Evolutionary conservation across 139 green algal species (phyloP).

Genomic region (Chlorella sp.): DNA sequence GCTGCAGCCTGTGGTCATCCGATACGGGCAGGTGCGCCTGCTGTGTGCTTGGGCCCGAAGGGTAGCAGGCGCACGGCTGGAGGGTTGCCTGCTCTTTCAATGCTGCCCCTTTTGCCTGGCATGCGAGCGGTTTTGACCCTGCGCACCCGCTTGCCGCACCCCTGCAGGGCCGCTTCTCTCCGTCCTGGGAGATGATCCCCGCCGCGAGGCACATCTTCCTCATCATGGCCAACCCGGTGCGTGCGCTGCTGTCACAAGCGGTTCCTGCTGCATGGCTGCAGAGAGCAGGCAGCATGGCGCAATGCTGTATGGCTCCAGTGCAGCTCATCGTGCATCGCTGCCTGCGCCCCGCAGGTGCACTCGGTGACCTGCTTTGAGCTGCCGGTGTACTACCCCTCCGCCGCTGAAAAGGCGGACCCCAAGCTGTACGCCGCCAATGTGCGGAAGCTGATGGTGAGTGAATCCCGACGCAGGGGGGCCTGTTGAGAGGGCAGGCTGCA

Average conservation of each 20-base stretch:
- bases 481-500: no score
- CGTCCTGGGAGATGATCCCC: slow-evolving; percentile 85
- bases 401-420: slow-evolving; percentile 71
- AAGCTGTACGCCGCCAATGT: slow-evolving; percentile 81
- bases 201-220: slow-evolving; percentile 79
- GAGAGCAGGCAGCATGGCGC: no score
- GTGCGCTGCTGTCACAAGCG: no score
- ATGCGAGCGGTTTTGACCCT: no score
- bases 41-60: no score
- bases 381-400: slow-evolving; percentile 80
- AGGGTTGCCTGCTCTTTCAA: no score
- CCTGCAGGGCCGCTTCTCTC: slow-evolving; percentile 67
- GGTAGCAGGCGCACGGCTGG: no score
- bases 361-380: slow-evolving; percentile 71
- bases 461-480: no score
- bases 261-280: no score
- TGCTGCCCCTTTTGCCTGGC: no score
- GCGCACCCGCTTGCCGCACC: neutral
- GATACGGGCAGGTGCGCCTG: slow-evolving; percentile 68
- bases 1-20: slow-evolving; percentile 86
- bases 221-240: slow-evolving; percentile 64
- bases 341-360: slow-evolving; percentile 39
- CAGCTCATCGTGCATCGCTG: no score
- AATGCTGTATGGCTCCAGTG: no score
- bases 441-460: slow-evolving; percentile 72